Percentiles rank a stretch among this genome's conserved stretches.
These are phyloP conservation scores for Pichia eremophila DNA, from an alignment of 805 yeast species.

Conservation along the genomic window DNA sequence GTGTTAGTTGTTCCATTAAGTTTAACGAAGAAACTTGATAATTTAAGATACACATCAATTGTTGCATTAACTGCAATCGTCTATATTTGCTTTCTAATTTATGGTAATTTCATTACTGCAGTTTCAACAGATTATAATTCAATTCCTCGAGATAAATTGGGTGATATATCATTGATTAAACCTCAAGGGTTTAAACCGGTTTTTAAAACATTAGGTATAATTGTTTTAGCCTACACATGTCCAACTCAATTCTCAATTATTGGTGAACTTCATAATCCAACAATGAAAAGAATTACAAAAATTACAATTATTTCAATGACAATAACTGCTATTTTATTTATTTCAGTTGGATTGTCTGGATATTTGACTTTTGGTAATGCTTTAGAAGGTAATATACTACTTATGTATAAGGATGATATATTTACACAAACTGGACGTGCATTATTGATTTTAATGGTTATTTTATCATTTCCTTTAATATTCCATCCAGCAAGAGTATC, in stretches of 20 bases:
- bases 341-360: slow-evolving; percentile 58
- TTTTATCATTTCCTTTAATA: slow-evolving; percentile 69
- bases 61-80: slow-evolving; percentile 59
- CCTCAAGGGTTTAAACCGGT: slow-evolving; percentile 36
- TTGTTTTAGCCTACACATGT: slow-evolving; percentile 75
- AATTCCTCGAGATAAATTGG: slow-evolving; percentile 34
- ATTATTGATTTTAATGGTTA: slow-evolving; percentile 60
- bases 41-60: slow-evolving; percentile 62
- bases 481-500: slow-evolving; percentile 77
- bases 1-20: slow-evolving; percentile 55
- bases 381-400: slow-evolving; percentile 57
- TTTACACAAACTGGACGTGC: slow-evolving; percentile 47
- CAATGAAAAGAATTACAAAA: slow-evolving; percentile 36
- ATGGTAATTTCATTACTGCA: slow-evolving; percentile 35
- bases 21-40: slow-evolving; percentile 52
- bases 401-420: slow-evolving; percentile 51
- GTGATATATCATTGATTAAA: slow-evolving; percentile 32
- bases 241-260: slow-evolving; percentile 73
- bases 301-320: slow-evolving; percentile 41
- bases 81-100: slow-evolving; percentile 48
- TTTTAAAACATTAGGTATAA: slow-evolving; percentile 59
- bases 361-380: slow-evolving; percentile 65
- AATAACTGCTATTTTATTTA: slow-evolving; percentile 48
- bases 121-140: slow-evolving; percentile 26
- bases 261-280: slow-evolving; percentile 53